These are phyloP conservation scores for Pouteria glomerata DNA, from an alignment of 148 eudicot species.

Conservation along the genomic window DNA sequence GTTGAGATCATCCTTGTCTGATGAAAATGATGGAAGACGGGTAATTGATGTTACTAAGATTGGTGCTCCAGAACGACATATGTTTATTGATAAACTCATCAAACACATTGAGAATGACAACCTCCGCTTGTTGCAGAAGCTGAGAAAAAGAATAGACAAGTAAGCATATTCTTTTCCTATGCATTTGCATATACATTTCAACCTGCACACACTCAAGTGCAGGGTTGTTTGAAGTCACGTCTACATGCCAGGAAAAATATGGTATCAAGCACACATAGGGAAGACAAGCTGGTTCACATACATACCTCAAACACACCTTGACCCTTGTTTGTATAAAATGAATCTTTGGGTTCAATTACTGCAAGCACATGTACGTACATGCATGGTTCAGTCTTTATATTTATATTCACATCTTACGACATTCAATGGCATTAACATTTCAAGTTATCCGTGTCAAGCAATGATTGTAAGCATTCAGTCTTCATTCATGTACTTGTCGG, in stretches of 20 bases:
- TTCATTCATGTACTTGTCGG: not conserved
- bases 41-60: slow-evolving; percentile 63
- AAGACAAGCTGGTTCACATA: too few species aligned
- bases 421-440: not conserved
- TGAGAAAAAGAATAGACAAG: slow-evolving; percentile 68
- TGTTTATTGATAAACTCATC: slow-evolving; percentile 74
- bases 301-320: too few species aligned
- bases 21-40: slow-evolving; percentile 43
- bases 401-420: slow-evolving; percentile 45
- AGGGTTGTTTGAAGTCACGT: too few species aligned
- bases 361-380: too few species aligned
- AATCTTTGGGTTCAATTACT: too few species aligned
- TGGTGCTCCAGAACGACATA: slow-evolving; percentile 55
- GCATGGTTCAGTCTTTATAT: too few species aligned
- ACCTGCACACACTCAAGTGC: too few species aligned
- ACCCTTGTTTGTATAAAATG: too few species aligned
- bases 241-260: too few species aligned
- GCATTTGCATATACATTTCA: slow-evolving; percentile 6
- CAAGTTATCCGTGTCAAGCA: not conserved
- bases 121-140: slow-evolving; percentile 66
- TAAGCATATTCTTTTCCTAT: slow-evolving; percentile 23
- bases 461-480: not conserved
- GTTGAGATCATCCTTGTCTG: slow-evolving; percentile 52
- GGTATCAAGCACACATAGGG: too few species aligned
- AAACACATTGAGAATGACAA: slow-evolving; percentile 77